These are phyloP conservation scores for Solanum arcanum DNA, from an alignment of 257 asterid genomes.

Conservation along the genomic window DNA sequence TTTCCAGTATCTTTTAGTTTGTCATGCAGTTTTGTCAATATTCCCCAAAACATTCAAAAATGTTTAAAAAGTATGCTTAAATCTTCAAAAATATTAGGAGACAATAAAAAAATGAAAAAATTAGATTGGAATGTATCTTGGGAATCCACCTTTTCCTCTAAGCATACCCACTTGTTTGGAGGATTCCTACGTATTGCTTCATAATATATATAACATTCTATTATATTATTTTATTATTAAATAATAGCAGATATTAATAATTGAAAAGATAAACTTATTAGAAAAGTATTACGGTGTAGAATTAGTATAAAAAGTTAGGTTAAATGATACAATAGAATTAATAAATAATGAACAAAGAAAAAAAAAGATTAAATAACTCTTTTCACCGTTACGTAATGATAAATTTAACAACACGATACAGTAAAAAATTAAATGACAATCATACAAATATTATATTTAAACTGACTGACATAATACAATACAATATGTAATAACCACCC, in stretches of 20 bases:
- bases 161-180: neutral
- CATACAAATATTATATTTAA: accelerated
- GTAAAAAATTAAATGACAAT: neutral
- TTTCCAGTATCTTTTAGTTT: neutral
- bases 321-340: neutral
- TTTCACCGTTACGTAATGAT: neutral
- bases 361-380: neutral
- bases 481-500: neutral
- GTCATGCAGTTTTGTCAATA: conserved; percentile 6
- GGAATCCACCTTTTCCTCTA: neutral
- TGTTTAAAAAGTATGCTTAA: neutral
- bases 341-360: neutral
- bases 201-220: neutral
- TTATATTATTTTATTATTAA: neutral
- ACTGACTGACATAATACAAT: neutral
- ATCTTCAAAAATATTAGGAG: neutral
- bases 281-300: neutral
- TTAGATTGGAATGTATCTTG: neutral
- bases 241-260: neutral
- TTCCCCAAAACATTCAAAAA: neutral
- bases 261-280: neutral
- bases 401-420: no score
- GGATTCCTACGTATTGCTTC: neutral
- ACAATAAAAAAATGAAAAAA: neutral
- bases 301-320: neutral